Evolutionary conservation across 2,329 filamentous ascomycete species (phyloP), one percentile per base, ranked within the genome.

Genomic region (Ophiostoma montium): DNA sequence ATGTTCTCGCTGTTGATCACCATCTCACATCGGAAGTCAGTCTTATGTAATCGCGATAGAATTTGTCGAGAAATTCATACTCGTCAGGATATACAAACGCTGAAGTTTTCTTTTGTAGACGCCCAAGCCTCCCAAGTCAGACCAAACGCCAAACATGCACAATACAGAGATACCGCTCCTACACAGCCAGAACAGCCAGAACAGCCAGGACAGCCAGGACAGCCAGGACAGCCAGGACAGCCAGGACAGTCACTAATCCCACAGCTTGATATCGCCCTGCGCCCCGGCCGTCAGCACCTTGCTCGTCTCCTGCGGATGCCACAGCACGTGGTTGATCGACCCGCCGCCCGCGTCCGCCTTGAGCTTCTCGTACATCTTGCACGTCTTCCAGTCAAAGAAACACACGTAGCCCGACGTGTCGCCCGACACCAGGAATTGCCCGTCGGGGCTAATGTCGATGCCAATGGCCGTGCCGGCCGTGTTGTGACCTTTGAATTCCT

Each of bases 331-430:
- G n/a, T 87, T 86, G 49, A 95, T 74, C 5, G 89, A 80, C 48
- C 83, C 78, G 49, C 87, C 88, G 52, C 86, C 80, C 21, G 86
- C 84, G 57, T 88, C 83, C 19, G 87, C 89, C 66, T 84, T 78
- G 56, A 98, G 79, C 74, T 96, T 96, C 68, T 95, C 87, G 67
- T 87, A 95, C 88, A 98, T 90, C 69, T 95, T 96, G 65, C 90
- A 94, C 35, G 88, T 95, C 76, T 98, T 98, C 86, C 89, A 98
- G 66, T 96, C 92, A 87, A 89, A 98, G 68, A 96, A 95, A 66
- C 86, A 94, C 44, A 95, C 80, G 60, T 78, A 95, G 33, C 94
- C 92, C 15, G 78, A 87, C 47, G 80, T 86, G 64, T 98, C 92
- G 53, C 92, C 92, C 16, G 78, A 85, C 18, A 80, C 83, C 49